Base-by-base conservation (phyloP, 345 rosid species). In the Salix suchowensis region DNA sequence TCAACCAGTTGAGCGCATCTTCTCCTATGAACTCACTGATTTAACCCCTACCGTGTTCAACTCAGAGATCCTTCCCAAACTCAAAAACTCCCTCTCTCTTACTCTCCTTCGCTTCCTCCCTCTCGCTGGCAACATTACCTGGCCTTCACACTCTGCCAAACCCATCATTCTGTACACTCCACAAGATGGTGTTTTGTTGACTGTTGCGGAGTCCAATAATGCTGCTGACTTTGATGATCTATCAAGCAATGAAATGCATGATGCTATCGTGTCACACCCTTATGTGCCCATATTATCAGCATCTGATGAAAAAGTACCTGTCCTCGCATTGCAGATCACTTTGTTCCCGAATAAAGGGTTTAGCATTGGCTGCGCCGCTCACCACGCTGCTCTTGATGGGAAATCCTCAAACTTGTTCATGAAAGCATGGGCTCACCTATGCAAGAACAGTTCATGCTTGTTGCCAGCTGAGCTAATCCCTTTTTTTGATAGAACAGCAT, bases 341-440 rank as follows among this genome's bases (percentile, higher is more conserved):
- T 19, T 76, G 12, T 80, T 80, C 37, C 74, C 83, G 1, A 37
- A 65, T 10, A 34, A 76, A 24, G 83, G 80, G 4, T 72, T 80
- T 21, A 72, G 48, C 54, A 36, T 80, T 19, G 80, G 83, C 2
- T 16, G 67, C 16, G n/a, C 77, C 14, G 6, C 46, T 36, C 80
- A 67, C 64, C 83, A 76, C 19, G 80, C 74, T 5, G n/a, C 60
- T 19, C 46, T 73, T 0, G 83, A 80, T 23, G 80, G 77, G 13
- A 80, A 76, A 76, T 66, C 50, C 16, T 44, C 1, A 0, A 44
- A 23, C 78, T 73, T 77, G 65, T 74, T 74, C 39, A 37, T 68
- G 40, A 62, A 61, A 58, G 60, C 82, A 2, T 79, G 82, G 82
- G 74, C 74, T 69, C 52, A 74, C 30, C 10, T 74, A 24, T 67